Evolutionary conservation across 2,329 filamentous ascomycete genomes (phyloP).

Genomic region (Xylariomycetidae sp.): DNA sequence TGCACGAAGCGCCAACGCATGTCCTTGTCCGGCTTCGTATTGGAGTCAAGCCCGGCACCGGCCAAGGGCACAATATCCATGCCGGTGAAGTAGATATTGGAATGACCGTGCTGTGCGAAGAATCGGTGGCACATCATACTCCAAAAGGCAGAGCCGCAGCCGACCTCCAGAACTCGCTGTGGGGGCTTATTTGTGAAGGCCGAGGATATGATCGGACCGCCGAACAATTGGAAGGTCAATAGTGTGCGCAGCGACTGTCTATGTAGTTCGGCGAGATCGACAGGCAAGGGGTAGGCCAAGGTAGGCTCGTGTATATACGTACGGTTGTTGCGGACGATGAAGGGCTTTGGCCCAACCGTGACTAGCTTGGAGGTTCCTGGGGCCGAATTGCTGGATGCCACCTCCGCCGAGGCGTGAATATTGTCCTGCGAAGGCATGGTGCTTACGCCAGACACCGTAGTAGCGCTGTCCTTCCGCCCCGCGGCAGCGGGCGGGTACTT

Average conservation of each 20-base stretch:
- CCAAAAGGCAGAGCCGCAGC: constrained; percentile 86
- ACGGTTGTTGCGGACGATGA: constrained; percentile 70
- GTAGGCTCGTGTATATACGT: constrained; percentile 72
- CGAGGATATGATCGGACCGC: constrained; percentile 70
- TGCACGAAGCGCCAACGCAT: constrained; percentile 87
- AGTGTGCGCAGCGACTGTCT: constrained; percentile 80
- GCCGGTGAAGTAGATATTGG: constrained; percentile 71
- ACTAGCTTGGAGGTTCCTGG: constrained; percentile 19
- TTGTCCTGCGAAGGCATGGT: too few species aligned
- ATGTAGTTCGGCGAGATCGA: constrained; percentile 81
- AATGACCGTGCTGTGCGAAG: constrained; percentile 62
- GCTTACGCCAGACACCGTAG: too few species aligned
- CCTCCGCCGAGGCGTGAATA: constrained; percentile 36
- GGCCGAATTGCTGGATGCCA: constrained; percentile 22
- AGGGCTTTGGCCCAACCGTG: constrained; percentile 39
- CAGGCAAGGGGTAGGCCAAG: constrained; percentile 76
- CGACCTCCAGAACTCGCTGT: constrained; percentile 73
- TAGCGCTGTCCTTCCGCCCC: too few species aligned
- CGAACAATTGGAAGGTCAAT: constrained; percentile 74
- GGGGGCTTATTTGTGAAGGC: constrained; percentile 62
- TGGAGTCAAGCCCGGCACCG: constrained; percentile 29
- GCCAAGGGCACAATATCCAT: constrained; percentile 74
- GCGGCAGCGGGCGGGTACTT: constrained; percentile 28
- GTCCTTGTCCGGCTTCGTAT: constrained; percentile 56
- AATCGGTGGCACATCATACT: constrained; percentile 81